A percentile compares a stretch with the other conserved stretches of the same genome.
These are phyloP conservation scores for Colletotrichum sp. DNA, from an alignment of 2,329 filamentous ascomycete genomes.

Conservation along the genomic window DNA sequence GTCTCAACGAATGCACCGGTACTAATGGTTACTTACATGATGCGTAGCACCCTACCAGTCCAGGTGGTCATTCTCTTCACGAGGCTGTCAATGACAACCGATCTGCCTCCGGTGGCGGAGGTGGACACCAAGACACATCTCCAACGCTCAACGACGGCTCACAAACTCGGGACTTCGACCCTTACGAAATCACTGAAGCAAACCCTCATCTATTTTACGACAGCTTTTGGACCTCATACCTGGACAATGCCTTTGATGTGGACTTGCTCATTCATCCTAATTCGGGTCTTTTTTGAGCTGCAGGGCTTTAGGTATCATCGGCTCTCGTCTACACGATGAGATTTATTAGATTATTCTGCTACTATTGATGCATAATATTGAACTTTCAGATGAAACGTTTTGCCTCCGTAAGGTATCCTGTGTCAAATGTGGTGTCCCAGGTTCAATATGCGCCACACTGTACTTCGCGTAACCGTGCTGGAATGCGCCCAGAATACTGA, in stretches of 20 bases:
- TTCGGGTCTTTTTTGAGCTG: not conserved
- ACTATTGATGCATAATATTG: accelerated
- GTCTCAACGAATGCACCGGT: not conserved
- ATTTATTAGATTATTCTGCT: not conserved
- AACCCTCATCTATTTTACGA: not conserved
- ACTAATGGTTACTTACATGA: not conserved
- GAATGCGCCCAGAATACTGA: not conserved
- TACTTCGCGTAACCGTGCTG: not conserved
- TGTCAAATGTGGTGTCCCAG: not conserved
- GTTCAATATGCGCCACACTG: not conserved
- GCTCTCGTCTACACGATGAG: not conserved
- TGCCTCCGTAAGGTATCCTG: not conserved
- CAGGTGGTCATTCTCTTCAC: not conserved
- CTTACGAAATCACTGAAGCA: not conserved
- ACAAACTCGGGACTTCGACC: not conserved
- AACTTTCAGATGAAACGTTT: accelerated
- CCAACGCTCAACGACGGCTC: not conserved
- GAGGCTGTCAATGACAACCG: not conserved
- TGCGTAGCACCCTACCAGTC: not conserved
- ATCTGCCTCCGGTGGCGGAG: not conserved
- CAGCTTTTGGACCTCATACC: not conserved
- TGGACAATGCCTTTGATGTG: not conserved
- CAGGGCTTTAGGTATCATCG: not conserved
- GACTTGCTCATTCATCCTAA: not conserved
- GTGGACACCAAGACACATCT: not conserved